Evolutionary conservation across 108 stramenopile genomes (phyloP), one percentile per base, ranked within the genome.

Genomic region (Mediolabrus comicus): DNA sequence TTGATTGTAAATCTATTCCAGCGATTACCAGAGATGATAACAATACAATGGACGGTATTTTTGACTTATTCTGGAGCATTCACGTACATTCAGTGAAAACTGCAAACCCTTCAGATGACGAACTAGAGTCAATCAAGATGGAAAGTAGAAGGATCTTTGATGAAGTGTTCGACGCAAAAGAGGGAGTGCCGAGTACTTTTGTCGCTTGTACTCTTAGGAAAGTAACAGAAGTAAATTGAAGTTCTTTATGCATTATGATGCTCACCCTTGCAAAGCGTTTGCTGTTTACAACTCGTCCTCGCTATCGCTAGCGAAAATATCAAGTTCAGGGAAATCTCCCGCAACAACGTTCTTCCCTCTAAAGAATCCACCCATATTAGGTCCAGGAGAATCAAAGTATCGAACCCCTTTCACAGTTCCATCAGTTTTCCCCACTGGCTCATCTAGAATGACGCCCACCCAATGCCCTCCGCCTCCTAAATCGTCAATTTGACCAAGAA

Each of bases 391-490:
- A 53, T 91, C 88, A 80, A 95, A 92, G 79, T 90, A 91, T 22
- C 72, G 69, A 11, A 65, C 73, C 27, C 59, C 64, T 39, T 71
- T 72, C 34, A 86, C 84, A n/a, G 84, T 90, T 4, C 98, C 97
- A 77, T 98, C 91, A 1, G 87, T 89, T 35, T 90, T 90, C 9
- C 92, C 92, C 25, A 88, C 79, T 7, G 98, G 98, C 78, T 99
- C 98, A 81, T 99, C 98, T 53, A 99, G 95, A 4, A 74, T 70
- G 35, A 99, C 88, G 12, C 98, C 98, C 4, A 97, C 90, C 96
- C 95, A 98, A 71, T 86, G 69, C 52, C 88, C 93, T 51, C 87
- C 90, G 3, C 68, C 71, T 12, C 68, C 80, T 38, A 95, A 33
- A 28, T 87, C 92, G 19, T 86, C 80, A 55, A 95, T 86, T 56